These are phyloP conservation scores for Quercus gilva DNA, from an alignment of 306 rosid species.

Conservation along the genomic window DNA sequence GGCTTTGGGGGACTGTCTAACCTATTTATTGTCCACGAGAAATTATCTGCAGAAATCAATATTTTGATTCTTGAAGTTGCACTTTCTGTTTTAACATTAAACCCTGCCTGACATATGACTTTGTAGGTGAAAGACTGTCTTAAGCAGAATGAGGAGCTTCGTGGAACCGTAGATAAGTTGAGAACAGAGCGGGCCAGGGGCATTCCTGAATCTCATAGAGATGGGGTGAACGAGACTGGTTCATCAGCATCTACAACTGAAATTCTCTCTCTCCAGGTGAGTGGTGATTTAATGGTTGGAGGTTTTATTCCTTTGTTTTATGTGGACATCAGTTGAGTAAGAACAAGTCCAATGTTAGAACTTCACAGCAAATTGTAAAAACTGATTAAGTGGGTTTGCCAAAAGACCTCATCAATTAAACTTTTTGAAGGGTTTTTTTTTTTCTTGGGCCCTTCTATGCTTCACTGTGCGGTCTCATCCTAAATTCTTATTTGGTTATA, in stretches of 20 bases:
- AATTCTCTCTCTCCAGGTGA: constrained; percentile 72
- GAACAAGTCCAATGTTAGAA: neutral
- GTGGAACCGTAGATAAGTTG: constrained; percentile 58
- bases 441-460: neutral
- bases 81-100: neutral
- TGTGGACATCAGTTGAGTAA: constrained; percentile 11
- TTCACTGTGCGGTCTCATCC: neutral
- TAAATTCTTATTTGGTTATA: neutral
- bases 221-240: constrained; percentile 30
- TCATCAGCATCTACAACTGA: constrained; percentile 51
- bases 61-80: neutral
- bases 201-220: constrained; percentile 34
- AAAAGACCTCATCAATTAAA: neutral
- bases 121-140: constrained; percentile 87
- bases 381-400: neutral
- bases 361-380: constrained; percentile 7
- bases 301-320: constrained; percentile 7
- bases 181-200: constrained; percentile 65
- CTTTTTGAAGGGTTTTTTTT: neutral
- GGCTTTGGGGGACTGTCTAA: constrained; percentile 12
- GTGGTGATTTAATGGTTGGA: constrained; percentile 8
- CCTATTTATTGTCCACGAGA: neutral
- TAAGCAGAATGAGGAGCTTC: constrained; percentile 88
- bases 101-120: constrained; percentile 18
- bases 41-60: neutral